phyloP scores from a whole-genome alignment of 2,329 filamentous ascomycete genomes.

The Septoria linicola region DNA sequence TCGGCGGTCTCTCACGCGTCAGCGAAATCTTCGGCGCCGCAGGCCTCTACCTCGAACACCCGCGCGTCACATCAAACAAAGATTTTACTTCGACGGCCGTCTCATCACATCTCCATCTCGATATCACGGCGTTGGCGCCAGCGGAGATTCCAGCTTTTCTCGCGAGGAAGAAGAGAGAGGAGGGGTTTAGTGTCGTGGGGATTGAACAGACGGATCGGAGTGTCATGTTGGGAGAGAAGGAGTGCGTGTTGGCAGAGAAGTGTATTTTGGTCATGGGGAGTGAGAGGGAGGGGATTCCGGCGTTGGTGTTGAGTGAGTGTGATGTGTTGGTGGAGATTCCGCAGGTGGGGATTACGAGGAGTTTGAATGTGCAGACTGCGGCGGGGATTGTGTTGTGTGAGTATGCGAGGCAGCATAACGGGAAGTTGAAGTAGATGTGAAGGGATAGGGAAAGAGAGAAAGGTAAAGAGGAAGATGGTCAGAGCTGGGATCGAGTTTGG shows the following conservation, averaged over 20 bases:
- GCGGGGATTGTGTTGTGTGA: constrained; percentile 54
- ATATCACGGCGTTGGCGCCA: constrained; percentile 41
- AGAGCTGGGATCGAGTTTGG: constrained; percentile 27
- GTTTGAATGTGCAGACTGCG: constrained; percentile 57
- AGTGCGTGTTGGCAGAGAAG: constrained; percentile 37
- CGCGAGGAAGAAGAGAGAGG: constrained; percentile 43
- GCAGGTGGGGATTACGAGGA: constrained; percentile 53
- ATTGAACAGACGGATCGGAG: constrained; percentile 56
- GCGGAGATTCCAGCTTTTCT: constrained; percentile 40
- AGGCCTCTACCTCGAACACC: constrained; percentile 46
- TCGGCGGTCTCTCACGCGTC: constrained; percentile 52
- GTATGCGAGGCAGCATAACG: constrained; percentile 45
- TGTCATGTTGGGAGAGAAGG: constrained; percentile 43
- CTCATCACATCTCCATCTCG: constrained; percentile 50
- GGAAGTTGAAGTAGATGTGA: constrained; percentile 2
- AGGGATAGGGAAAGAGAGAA: too few species aligned
- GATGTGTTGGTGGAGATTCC: constrained; percentile 55
- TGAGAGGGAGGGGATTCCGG: constrained; percentile 53
- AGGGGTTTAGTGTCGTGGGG: constrained; percentile 53
- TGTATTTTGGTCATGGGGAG: constrained; percentile 49
- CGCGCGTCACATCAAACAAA: constrained; percentile 44
- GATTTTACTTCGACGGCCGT: constrained; percentile 54
- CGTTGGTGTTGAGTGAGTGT: constrained; percentile 48
- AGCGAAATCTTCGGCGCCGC: constrained; percentile 53
- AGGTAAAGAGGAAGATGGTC: neutral